Evolutionary conservation across 768 basidiomycete genomes (phyloP).

Genomic region (Amanita thiersii): DNA sequence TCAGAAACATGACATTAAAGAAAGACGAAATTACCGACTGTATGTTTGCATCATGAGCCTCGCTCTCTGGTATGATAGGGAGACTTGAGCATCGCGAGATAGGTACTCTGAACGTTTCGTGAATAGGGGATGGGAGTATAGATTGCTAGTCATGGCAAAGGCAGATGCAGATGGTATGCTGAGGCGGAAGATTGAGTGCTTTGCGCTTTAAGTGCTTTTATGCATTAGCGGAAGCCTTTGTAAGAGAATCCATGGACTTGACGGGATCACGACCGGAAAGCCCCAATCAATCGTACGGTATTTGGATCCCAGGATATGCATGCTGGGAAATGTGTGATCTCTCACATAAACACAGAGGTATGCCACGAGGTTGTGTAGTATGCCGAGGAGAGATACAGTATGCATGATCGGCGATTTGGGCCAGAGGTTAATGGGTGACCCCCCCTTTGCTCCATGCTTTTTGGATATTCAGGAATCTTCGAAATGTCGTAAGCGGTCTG

Average conservation of each 20-base stretch:
- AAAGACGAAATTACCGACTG: slow-evolving; percentile 21
- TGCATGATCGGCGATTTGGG: slow-evolving; percentile 16
- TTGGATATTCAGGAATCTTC: slow-evolving; percentile 13
- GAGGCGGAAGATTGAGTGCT: neutral
- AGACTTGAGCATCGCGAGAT: slow-evolving; percentile 35
- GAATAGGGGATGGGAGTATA: slow-evolving; percentile 40
- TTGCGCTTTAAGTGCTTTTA: neutral
- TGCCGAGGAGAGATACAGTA: slow-evolving; percentile 18
- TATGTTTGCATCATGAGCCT: slow-evolving; percentile 41
- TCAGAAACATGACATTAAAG: slow-evolving; percentile 6
- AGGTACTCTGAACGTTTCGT: slow-evolving; percentile 33
- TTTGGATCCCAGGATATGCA: slow-evolving; percentile 10
- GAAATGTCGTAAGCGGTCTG: slow-evolving; percentile 15
- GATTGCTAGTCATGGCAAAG: slow-evolving; percentile 25
- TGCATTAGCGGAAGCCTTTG: neutral
- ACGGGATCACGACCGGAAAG: slow-evolving; percentile 1
- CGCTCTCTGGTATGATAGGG: slow-evolving; percentile 43
- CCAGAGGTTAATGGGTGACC: neutral
- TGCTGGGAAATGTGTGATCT: slow-evolving; percentile 5
- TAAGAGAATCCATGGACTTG: neutral
- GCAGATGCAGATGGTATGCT: neutral
- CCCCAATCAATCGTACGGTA: slow-evolving; percentile 11
- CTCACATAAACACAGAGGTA: slow-evolving; percentile 1
- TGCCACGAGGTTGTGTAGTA: slow-evolving; percentile 18
- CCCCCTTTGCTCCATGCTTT: slow-evolving; percentile 1